phyloP scores from a whole-genome alignment of 2,329 filamentous ascomycete species.

The Aspergillus ochraceus region DNA sequence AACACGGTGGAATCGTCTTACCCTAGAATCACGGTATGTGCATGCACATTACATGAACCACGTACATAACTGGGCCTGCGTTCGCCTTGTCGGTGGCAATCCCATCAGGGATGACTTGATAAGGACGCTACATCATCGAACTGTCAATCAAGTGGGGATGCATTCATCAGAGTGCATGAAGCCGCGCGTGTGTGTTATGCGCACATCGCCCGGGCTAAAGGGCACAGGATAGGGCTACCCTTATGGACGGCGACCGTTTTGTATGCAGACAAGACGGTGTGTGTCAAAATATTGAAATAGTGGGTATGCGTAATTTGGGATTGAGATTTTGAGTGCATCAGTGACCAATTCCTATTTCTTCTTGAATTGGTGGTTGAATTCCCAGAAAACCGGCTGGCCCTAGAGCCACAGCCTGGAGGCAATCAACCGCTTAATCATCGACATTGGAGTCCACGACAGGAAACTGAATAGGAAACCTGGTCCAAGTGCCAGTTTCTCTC shows the following conservation, averaged over 20 bases:
- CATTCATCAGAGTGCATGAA: conserved; percentile 10
- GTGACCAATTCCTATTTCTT: not conserved
- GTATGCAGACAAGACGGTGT: conserved; percentile 1
- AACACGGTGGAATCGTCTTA: not conserved
- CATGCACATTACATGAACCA: not conserved
- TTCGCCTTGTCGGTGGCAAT: conserved; percentile 4
- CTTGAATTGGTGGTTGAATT: not conserved
- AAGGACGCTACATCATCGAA: conserved; percentile 5
- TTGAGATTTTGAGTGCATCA: not conserved
- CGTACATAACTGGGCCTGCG: not conserved
- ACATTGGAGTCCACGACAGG: not conserved
- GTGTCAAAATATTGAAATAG: not conserved
- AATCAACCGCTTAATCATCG: not conserved
- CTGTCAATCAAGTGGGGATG: conserved; percentile 11
- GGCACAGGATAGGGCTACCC: not conserved
- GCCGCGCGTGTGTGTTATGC: conserved; percentile 4
- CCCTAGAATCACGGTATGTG: not conserved
- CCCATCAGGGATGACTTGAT: not conserved
- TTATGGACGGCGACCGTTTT: not conserved
- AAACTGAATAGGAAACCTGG: not conserved
- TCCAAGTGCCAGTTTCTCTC: conserved; percentile 3
- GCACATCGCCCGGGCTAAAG: not conserved
- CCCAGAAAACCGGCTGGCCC: not conserved
- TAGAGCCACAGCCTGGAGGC: not conserved
- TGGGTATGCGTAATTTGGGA: not conserved